These are phyloP conservation scores for Punctularia strigosozonata DNA, from an alignment of 768 basidiomycete species.

Conservation along the genomic window DNA sequence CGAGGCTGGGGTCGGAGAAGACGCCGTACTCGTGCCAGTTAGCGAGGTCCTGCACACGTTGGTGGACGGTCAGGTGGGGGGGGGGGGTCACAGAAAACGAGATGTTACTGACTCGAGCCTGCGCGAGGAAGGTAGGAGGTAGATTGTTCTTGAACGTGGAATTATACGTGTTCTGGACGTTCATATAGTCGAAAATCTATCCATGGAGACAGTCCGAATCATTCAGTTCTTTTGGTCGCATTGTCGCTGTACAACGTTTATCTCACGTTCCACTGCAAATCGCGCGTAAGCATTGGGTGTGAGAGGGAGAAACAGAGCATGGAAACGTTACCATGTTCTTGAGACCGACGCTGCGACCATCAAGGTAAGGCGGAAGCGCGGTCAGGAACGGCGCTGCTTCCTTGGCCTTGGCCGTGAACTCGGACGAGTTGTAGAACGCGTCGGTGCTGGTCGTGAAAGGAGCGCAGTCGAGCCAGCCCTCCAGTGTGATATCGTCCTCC, in stretches of 20 bases:
- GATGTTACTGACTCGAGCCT: too few species aligned
- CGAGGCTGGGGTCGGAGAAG: conserved; percentile 38
- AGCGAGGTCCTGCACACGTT: conserved; percentile 40
- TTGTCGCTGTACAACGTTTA: too few species aligned
- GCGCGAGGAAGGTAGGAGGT: conserved; percentile 36
- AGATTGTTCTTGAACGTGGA: conserved; percentile 34
- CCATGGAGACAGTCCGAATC: too few species aligned
- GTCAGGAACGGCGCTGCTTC: conserved; percentile 37
- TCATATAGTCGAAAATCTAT: conserved; percentile 64
- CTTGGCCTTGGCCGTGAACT: conserved; percentile 32
- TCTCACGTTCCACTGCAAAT: conserved; percentile 33
- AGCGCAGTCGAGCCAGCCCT: too few species aligned
- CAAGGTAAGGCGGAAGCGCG: conserved; percentile 37
- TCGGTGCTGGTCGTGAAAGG: conserved; percentile 33
- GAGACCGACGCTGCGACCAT: conserved; percentile 38
- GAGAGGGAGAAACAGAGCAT: too few species aligned
- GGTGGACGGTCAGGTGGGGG: too few species aligned
- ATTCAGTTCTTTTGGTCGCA: too few species aligned
- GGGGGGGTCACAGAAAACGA: too few species aligned
- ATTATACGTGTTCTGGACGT: conserved; percentile 61
- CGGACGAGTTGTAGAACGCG: conserved; percentile 41
- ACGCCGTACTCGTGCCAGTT: conserved; percentile 66
- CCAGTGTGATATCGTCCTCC: too few species aligned
- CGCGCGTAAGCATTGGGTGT: not conserved
- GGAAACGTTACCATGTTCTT: conserved; percentile 39